Evolutionary conservation across 108 stramenopile genomes (phyloP).

Genomic region (Mediolabrus comicus): DNA sequence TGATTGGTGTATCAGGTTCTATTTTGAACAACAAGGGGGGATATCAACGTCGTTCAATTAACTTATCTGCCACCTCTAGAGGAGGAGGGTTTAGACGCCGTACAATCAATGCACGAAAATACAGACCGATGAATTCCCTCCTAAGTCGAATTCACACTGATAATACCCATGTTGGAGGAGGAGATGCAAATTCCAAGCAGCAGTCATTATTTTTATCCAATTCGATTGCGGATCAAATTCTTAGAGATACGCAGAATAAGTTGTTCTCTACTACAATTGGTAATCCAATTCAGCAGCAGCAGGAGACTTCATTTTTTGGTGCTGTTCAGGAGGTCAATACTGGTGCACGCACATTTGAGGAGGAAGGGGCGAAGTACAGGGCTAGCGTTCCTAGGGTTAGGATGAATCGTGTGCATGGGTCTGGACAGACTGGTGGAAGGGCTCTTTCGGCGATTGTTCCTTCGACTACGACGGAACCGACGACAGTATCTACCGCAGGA

Average conservation of each 20-base stretch:
- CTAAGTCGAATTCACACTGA: conserved; percentile 2
- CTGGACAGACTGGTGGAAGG: conserved; percentile 33
- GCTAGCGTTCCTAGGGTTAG: conserved; percentile 14
- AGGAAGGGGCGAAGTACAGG: conserved; percentile 7
- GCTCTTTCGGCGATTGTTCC: neutral
- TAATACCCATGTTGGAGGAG: neutral
- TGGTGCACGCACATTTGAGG: conserved; percentile 2
- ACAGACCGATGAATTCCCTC: conserved; percentile 14
- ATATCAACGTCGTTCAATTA: neutral
- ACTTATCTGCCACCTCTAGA: neutral
- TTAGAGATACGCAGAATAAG: neutral
- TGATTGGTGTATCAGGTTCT: neutral
- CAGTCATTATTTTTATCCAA: neutral
- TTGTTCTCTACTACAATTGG: neutral
- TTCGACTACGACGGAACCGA: neutral
- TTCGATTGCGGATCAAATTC: conserved; percentile 2
- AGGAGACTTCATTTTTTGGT: neutral
- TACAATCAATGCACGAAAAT: conserved; percentile 14
- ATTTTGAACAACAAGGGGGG: neutral
- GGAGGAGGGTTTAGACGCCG: conserved; percentile 4
- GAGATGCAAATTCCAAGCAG: neutral
- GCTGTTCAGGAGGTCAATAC: neutral
- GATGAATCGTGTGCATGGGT: conserved; percentile 39
- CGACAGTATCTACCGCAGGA: neutral
- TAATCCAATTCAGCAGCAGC: neutral